Percentiles rank a stretch among this genome's conserved stretches.
These are phyloP conservation scores for Hondaea fermentalgiana DNA, from an alignment of 108 stramenopile species.

Conservation along the genomic window DNA sequence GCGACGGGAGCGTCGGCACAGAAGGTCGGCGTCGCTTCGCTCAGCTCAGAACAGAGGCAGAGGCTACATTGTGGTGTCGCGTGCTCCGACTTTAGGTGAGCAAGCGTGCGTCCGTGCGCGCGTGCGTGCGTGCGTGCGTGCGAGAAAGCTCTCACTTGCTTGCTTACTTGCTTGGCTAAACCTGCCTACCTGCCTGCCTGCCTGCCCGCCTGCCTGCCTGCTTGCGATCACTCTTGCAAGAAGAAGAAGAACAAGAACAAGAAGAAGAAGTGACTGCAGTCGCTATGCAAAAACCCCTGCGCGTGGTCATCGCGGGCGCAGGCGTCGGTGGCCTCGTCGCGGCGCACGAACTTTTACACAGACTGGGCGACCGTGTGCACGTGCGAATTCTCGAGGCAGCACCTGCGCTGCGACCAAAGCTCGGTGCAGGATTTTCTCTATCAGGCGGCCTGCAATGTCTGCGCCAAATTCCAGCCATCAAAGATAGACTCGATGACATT, in stretches of 20 bases:
- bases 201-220: neutral
- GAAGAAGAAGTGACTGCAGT: too few species aligned
- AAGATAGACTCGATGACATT: constrained; percentile 26
- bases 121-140: too few species aligned
- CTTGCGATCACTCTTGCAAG: neutral
- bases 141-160: too few species aligned
- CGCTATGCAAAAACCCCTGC: neutral
- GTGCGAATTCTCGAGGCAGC: constrained; percentile 12
- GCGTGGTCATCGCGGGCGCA: constrained; percentile 30
- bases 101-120: too few species aligned
- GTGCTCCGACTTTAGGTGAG: too few species aligned
- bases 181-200: neutral
- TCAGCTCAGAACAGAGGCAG: too few species aligned
- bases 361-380: constrained; percentile 21
- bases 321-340: constrained; percentile 33
- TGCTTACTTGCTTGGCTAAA: neutral
- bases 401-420: constrained; percentile 23
- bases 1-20: too few species aligned
- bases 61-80: too few species aligned
- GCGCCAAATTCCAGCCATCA: neutral
- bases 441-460: constrained; percentile 24
- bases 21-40: too few species aligned
- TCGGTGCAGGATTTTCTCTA: constrained; percentile 32
- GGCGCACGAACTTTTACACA: constrained; percentile 25
- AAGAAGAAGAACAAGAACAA: neutral